Conservation (phyloP, 2,329 filamentous ascomycete species). For the Colletotrichum sp. region DNA sequence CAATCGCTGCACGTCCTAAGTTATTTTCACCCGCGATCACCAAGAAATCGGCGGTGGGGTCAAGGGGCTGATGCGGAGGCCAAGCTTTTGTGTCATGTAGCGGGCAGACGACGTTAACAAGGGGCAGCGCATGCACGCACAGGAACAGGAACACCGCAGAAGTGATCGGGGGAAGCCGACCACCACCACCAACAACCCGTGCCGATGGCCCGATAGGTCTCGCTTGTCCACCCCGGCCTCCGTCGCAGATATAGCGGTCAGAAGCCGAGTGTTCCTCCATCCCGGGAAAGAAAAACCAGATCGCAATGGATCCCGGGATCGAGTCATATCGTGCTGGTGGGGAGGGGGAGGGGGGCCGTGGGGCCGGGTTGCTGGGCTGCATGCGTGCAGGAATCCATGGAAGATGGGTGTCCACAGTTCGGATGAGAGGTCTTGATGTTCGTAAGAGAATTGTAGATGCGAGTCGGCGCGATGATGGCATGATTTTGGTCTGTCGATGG, state of each 20-base stretch:
- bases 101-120: background rate
- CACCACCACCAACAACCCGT: background rate
- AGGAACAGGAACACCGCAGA: background rate
- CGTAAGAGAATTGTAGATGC: background rate
- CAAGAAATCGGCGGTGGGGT: background rate
- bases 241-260: slow-evolving; percentile 7
- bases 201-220: background rate
- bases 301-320: background rate
- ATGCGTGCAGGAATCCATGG: background rate
- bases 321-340: background rate
- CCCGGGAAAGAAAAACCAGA: background rate
- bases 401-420: background rate
- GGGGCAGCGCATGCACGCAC: background rate
- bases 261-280: background rate
- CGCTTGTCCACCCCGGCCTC: background rate
- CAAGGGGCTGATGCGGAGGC: background rate
- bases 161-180: background rate
- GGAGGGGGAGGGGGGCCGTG: background rate
- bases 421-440: background rate
- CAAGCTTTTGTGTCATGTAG: slow-evolving; percentile 9
- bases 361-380: background rate
- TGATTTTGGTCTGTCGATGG: background rate
- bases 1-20: background rate
- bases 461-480: background rate
- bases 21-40: background rate